A percentile compares a stretch with the other conserved stretches of the same genome.
Conservation (phyloP, 225 moss, liverwort and hornwort genomes). For the Ulota crispa region DNA sequence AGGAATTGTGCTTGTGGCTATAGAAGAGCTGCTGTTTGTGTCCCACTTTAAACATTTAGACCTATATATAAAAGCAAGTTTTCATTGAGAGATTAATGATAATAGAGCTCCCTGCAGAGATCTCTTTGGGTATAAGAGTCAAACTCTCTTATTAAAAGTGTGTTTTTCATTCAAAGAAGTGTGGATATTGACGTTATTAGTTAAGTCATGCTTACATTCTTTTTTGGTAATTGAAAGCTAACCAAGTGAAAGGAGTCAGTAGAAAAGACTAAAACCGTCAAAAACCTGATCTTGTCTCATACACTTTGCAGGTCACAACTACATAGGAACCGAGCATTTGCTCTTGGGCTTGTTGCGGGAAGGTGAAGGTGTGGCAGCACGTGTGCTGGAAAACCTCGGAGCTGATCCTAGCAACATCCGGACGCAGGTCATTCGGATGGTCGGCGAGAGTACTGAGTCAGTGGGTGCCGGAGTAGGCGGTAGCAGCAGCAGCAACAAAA, state of each 20-base stretch:
- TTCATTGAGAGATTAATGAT: not conserved
- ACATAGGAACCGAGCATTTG: constrained; percentile 90
- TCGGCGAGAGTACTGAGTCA: constrained; percentile 94
- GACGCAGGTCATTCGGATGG: constrained; percentile 98
- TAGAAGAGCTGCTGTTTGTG: not conserved
- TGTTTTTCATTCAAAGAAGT: not conserved
- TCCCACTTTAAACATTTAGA: not conserved
- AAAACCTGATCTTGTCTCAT: too few relatives aligned
- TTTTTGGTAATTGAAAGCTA: not conserved
- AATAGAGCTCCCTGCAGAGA: not conserved
- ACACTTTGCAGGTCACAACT: constrained; percentile 73
- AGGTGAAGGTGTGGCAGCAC: constrained; percentile 96
- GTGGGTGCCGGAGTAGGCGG: constrained; percentile 94
- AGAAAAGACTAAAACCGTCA: too few relatives aligned
- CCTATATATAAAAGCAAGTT: not conserved
- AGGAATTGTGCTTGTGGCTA: not conserved
- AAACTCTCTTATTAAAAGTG: not conserved
- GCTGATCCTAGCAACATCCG: constrained; percentile 98
- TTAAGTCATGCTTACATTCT: not conserved
- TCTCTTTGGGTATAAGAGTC: not conserved
- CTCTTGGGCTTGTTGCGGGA: constrained; percentile 78
- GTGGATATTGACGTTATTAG: not conserved
- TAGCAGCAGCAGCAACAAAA: constrained; percentile 93
- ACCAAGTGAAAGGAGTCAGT: not conserved
- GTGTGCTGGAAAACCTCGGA: constrained; percentile 95